Conservation (phyloP, 2,329 filamentous ascomycete species). For the Botryotinia convoluta region DNA sequence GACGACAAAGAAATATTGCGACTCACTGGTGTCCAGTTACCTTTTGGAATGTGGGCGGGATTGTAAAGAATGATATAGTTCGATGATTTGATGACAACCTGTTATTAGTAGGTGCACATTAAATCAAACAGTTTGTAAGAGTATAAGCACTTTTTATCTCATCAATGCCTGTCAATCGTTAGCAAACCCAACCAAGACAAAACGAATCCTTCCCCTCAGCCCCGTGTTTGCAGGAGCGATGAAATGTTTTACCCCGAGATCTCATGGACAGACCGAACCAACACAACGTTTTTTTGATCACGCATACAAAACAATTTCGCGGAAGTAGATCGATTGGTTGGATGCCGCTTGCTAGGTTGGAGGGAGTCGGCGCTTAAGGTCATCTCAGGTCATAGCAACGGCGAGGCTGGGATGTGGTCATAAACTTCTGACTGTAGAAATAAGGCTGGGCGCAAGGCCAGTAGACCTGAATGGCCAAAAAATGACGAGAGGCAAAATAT, state of each 20-base stretch:
- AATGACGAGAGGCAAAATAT: neutral
- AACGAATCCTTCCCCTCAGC: constrained; percentile 9
- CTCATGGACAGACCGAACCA: neutral
- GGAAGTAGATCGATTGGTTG: neutral
- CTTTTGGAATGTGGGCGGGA: neutral
- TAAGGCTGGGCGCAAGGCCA: neutral
- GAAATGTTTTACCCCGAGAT: neutral
- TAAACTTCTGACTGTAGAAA: neutral
- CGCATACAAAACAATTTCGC: neutral
- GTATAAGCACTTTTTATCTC: constrained; percentile 1
- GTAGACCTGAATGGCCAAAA: neutral
- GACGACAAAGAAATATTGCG: neutral
- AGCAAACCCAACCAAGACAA: neutral
- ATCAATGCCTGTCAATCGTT: neutral
- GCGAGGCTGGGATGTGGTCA: constrained; percentile 12
- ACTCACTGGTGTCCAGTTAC: constrained; percentile 8
- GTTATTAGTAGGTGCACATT: neutral
- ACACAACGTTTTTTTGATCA: neutral
- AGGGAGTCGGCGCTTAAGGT: neutral
- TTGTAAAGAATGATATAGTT: neutral
- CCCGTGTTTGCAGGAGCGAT: neutral
- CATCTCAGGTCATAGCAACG: neutral
- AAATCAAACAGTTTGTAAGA: neutral
- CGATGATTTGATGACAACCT: neutral
- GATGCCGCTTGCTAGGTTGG: neutral